Evolutionary conservation across 495 filamentous ascomycete species (phyloP), one percentile per base, ranked within the genome.

Genomic region (Amorphotheca resinae): DNA sequence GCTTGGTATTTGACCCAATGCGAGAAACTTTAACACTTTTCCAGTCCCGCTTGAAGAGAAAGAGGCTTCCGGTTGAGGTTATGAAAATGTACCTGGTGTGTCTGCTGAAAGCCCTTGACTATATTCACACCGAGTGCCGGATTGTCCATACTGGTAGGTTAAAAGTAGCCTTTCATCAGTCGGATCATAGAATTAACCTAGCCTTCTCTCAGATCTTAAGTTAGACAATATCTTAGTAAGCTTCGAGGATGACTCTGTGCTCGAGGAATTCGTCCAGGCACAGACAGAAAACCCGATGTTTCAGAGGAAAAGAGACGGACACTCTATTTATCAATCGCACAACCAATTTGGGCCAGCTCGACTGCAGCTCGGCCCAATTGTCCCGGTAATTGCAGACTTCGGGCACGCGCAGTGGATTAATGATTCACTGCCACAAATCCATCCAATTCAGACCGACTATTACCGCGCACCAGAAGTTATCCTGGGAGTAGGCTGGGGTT

Each of bases 391-490:
- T 51, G 53, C 51, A 32, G 63, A 67, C 48, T 67, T 66, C 53
- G 60, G 62, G 22, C 55, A 59, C 22, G 60, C 63, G 2, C 46
- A 54, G 18, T 32, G 28, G 28, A 59, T 64, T 36, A 18, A 2
- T 16, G 45, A 63, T 44, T 57, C 54, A 17, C 51, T 58, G 26
- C 52, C 60, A 50, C 62, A 58, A 26, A 54, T 62, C 44, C 61
- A 55, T 52, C 64, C 61, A 38, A 50, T 62, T 32, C 53, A 58
- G 43, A 62, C 64, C 47, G 47, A 61, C 31, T 51, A 61, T 48
- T 70, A 70, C 56, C 58, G 59, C 20, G 63, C 61, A 2, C 67
- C 66, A 37, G 67, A 72, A 54, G 59, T 67, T 12, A 60, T 67
- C 31, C 48, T 67, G 9, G 60, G 61, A 17, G 58, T 53, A 49